Evolutionary conservation across 202 grass and related monocot species (phyloP), one percentile per base, ranked within the genome.

Genomic region (Panicum virgatum): DNA sequence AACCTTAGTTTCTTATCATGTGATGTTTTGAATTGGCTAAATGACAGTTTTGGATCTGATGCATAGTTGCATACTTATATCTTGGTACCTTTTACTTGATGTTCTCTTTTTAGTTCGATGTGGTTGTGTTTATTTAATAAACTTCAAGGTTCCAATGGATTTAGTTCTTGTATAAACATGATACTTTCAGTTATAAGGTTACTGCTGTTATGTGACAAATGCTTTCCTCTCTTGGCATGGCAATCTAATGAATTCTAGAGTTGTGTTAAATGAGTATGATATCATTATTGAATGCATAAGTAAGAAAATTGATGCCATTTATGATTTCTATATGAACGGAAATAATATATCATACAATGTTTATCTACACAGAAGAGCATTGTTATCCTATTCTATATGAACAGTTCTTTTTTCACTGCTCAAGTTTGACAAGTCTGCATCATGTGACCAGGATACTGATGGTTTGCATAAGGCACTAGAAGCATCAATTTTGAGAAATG

Each of bases 401-500:
- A 22, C 63, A 50, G 5, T 62, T 78, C 6, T 45, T 51, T 62
- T 80, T 47, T 52, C 25, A 50, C 32, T 82, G 39, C 38, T 57
- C 48, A 74, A 67, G 18, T 82, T 74, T 89, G 68, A 61, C 85
- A 38, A 83, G 29, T 87, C 65, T 76, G 76, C 79, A 82, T 67
- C 27, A 18, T 86, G 53, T 88, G 69, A 69, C 71, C 82, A 94
- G 92, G 92, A 94, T 66, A 81, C 72, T 32, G 71, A 84, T 27
- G 80, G 72, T 32, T 86, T 94, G 86, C 59, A 94, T 27, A 89
- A 87, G 80, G 81, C 74, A 26, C 71, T 94, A 54, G 86, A 82
- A 62, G 92, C 75, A 80, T 88, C 88, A 25, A 80, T 94, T 82
- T 68, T 76, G 54, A 85, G 83, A 79, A 86, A 91, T 26, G 88